These are phyloP conservation scores for Aureobasidium sp. DNA, from an alignment of 2,329 filamentous ascomycete species.

Conservation along the genomic window DNA sequence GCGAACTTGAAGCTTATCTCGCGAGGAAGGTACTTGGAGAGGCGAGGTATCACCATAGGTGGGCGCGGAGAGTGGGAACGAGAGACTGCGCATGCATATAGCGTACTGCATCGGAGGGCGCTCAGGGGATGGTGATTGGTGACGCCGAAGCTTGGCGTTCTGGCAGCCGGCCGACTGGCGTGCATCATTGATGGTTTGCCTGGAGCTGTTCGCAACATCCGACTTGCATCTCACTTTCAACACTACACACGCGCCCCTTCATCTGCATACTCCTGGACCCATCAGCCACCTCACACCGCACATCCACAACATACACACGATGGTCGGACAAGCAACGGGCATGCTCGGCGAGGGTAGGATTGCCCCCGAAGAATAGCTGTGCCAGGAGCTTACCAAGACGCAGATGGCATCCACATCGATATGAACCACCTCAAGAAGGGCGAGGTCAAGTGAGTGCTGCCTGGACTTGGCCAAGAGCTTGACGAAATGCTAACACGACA, in stretches of 20 bases:
- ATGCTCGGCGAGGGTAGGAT: conserved; percentile 33
- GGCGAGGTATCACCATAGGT: conserved; percentile 1
- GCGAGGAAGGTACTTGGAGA: not conserved
- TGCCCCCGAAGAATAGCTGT: conserved; percentile 6
- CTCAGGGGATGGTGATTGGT: conserved; percentile 1
- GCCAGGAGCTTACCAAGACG: conserved; percentile 12
- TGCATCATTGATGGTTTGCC: conserved; percentile 7
- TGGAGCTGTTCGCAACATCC: conserved; percentile 6
- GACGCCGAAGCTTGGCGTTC: not conserved
- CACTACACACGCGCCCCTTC: not conserved
- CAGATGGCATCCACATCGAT: conserved; percentile 98
- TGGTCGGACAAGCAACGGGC: conserved; percentile 30
- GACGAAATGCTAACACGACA: conserved; percentile 20
- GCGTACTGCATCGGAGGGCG: not conserved
- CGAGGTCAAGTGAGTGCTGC: conserved; percentile 82
- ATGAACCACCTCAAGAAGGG: conserved; percentile 99
- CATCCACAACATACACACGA: conserved; percentile 16
- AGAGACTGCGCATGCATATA: not conserved
- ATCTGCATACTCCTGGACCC: not conserved
- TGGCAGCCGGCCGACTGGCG: not conserved
- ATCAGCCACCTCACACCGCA: not conserved
- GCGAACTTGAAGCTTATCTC: not conserved
- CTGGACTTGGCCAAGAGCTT: not conserved
- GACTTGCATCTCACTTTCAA: conserved; percentile 6
- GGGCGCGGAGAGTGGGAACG: not conserved